Evolutionary conservation across 2,329 filamentous ascomycete species (phyloP), one percentile per base, ranked within the genome.

Genomic region (Colletotrichum truncatum): DNA sequence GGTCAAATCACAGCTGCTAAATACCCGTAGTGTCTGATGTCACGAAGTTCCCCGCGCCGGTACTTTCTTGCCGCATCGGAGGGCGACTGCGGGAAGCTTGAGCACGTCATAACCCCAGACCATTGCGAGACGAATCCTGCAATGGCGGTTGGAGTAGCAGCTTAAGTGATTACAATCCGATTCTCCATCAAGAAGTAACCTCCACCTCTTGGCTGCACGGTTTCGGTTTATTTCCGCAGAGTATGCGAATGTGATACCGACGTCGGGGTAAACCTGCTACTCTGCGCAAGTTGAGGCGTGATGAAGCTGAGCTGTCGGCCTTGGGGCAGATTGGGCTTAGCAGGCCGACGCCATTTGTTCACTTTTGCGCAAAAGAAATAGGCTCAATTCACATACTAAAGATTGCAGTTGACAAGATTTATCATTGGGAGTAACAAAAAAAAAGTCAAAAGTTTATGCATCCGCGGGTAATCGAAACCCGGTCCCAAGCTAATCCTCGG

Each of bases 101-200:
- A 67, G 66, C 66, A 68, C 64, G 66, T 58, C 66, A 68, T 68
- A 21, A 8, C n/a, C 30, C 21, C 26, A n/a, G 18, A 45, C 16
- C 10, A 68, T 67, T 58, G 48, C 58, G 48, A 67, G 18, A 48
- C 4, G 21, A 30, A 32, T 26, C 38, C 26, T 26, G 12, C 6
- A 41, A 3, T 26, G 38, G 5, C 36, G 14, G 16, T 48, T 30
- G 45, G 32, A 11, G n/a, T 14, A 11, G 21, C 6, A 7, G 6
- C 25, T 21, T 48, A 54, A 32, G 25, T 11, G 41, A 14, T 11
- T 53, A 6, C 32, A 16, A 39, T n/a, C n/a, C 9, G 0, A 5
- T 14, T 23, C 0, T 16, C 12, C 21, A 10, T 48, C 0, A 7
- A 0, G 0, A 0, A 14, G n/a, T 23, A 1, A 48, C n/a, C n/a